Conservation (phyloP, 768 basidiomycete species). For the Kwoniella europaea region DNA sequence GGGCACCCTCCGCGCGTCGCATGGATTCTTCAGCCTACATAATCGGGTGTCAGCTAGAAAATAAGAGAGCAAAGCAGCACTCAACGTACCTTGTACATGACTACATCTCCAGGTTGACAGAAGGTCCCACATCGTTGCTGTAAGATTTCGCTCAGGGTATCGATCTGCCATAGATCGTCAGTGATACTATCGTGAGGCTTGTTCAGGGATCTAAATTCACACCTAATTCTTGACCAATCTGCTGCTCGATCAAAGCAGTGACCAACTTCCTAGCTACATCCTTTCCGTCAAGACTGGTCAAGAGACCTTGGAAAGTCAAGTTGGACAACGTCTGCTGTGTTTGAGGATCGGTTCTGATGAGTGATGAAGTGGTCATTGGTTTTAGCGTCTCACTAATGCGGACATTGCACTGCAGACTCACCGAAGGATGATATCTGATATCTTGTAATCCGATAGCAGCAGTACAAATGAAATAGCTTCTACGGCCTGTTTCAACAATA, state of each 20-base stretch:
- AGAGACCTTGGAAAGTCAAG: conserved; percentile 83
- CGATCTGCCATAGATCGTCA: conserved; percentile 67
- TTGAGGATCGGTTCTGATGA: conserved; percentile 18
- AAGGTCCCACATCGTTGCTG: conserved; percentile 96
- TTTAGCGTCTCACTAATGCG: too few relatives aligned
- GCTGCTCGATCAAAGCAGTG: conserved; percentile 95
- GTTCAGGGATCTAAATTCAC: conserved; percentile 62
- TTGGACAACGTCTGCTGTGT: conserved; percentile 69
- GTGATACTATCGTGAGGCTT: background rate
- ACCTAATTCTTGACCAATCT: conserved; percentile 94
- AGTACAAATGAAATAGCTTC: conserved; percentile 94
- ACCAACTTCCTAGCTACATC: conserved; percentile 87
- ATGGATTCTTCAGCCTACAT: conserved; percentile 87
- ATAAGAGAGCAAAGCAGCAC: background rate
- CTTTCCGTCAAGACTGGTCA: conserved; percentile 82
- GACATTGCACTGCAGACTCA: conserved; percentile 59
- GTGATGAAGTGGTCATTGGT: too few relatives aligned
- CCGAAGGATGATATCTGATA: conserved; percentile 82
- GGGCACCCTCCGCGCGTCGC: conserved; percentile 82
- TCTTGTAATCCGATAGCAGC: conserved; percentile 85
- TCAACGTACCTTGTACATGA: conserved; percentile 81
- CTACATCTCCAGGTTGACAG: conserved; percentile 97
- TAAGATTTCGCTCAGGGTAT: conserved; percentile 91
- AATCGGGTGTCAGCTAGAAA: conserved; percentile 1
- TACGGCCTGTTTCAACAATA: conserved; percentile 79